Evolutionary conservation across 2,329 filamentous ascomycete species (phyloP), one percentile per base, ranked within the genome.

Genomic region (Daldinia sp.): DNA sequence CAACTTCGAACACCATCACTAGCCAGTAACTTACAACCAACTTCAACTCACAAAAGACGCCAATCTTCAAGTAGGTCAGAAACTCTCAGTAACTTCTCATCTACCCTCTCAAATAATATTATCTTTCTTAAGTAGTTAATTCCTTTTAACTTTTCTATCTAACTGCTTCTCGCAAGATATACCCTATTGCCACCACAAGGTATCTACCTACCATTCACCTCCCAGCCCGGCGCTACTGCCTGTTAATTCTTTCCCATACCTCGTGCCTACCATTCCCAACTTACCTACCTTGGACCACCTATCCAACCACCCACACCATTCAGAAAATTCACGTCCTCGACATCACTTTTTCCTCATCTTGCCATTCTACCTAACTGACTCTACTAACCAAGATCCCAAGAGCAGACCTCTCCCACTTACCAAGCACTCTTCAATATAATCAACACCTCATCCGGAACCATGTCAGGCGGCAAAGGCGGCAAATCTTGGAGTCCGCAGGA

Each of bases 401-500:
- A 6, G 9, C 39, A 20, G 18, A 10, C 18, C 2, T 48, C 20
- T 48, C 3, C 28, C n/a, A 20, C 41, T 4, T 18, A 30, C 37
- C 23, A 42, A 57, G 15, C 26, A 46, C 37, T 33, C 39, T 44
- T 57, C 15, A 33, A 26, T 5, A 4, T 15, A 42, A 28, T 44
- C 54, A 20, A 2, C 15, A 18, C 23, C 23, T 20, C 37, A 20
- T 20, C 51, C 28, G 20, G 4, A 51, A 65, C 20, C 44, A 72
- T 71, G 68, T 59, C 70, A 18, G 39, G 46, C 23, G 46, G 20
- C 15, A 28, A 41, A n/a, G 13, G 20, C 20, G 50, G 48, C 2
- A 65, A 61, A 20, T 4, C 50, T 9, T 72, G 71, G 71, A 58
- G 56, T 9, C 39, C 62, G 1, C 44, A 62, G 10, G 69, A 73